Base-by-base conservation (phyloP, 2,329 filamentous ascomycete species). In the Penicillium sp. region DNA sequence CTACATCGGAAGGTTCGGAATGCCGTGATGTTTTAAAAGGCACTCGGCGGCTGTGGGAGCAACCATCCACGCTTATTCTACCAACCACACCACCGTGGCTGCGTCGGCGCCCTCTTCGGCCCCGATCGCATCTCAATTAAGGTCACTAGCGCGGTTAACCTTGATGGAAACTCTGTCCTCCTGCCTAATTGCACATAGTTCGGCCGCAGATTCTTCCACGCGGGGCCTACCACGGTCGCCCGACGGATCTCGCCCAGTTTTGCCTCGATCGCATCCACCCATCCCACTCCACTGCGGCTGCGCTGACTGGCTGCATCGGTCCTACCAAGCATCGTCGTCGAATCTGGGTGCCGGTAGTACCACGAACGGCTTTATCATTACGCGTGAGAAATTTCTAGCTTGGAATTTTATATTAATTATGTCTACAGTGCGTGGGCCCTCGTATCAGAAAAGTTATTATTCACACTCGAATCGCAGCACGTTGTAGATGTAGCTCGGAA, bases 181-280 rank as follows among this genome's bases (percentile, higher is more conserved):
- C 51, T 57, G 26, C 43, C 54, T 55, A 55, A 50, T 39, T 43
- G 46, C 20, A 24, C 18, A 17, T 24, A 46, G 43, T 42, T 20
- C 24, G 15, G 9, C 15, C 23, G 24, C 39, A 42, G 20, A 42
- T 10, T 42, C 39, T 42, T 42, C 24, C 13, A n/a, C 6, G 5
- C 10, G 9, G 24, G 24, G 23, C 15, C 8, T 18, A 41, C 39
- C 39, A 29, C 15, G 39, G 39, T 42, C 39, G 39, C 8, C 39
- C 24, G 17, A 20, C 39, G 30, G 56, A 23, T 52, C 46, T 40
- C 13, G 34, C 8, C 42, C 49, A 45, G 30, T 46, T 32, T 47
- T 34, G n/a, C 17, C 15, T 39, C 34, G 48, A 54, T 58, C 48
- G 27, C 20, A 20, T 36, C 26, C 15, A 37, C 24, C 47, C 46